These are phyloP conservation scores for Tulasnella calospora DNA, from an alignment of 768 basidiomycete species.

Conservation along the genomic window DNA sequence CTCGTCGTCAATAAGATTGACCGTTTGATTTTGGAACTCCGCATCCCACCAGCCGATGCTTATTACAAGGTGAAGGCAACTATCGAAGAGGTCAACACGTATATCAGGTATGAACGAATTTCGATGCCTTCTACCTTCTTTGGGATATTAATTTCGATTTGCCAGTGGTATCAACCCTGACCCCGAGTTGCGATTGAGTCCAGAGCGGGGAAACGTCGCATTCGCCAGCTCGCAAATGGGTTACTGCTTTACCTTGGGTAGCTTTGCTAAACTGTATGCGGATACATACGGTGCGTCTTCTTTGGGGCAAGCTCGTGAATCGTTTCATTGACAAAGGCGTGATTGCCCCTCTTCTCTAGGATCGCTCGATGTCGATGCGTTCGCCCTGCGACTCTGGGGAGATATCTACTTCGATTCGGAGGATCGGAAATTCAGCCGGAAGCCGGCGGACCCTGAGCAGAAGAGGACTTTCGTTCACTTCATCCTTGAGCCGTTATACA, in stretches of 20 bases:
- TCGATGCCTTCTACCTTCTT: background rate
- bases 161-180: constrained; percentile 68
- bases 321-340: background rate
- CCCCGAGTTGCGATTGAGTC: constrained; percentile 81
- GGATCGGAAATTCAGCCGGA: constrained; percentile 83
- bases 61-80: constrained; percentile 99
- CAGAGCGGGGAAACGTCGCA: constrained; percentile 93
- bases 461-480: constrained; percentile 90
- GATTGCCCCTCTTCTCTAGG: constrained; percentile 41
- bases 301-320: background rate
- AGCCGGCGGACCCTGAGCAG: constrained; percentile 71
- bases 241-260: constrained; percentile 92
- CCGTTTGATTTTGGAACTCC: constrained; percentile 89
- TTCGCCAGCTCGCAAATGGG: constrained; percentile 97
- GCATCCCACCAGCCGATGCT: constrained; percentile 91
- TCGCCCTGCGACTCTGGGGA: constrained; percentile 93
- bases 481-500: constrained; percentile 93
- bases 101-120: constrained; percentile 65
- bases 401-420: constrained; percentile 91
- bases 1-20: constrained; percentile 98
- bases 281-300: constrained; percentile 71
- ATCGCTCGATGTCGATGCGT: constrained; percentile 72
- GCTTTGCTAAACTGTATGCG: constrained; percentile 95
- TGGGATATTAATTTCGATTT: constrained; percentile 1
- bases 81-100: constrained; percentile 95